phyloP scores from a whole-genome alignment of 2,329 filamentous ascomycete genomes.

The Diplodia intermedia region DNA sequence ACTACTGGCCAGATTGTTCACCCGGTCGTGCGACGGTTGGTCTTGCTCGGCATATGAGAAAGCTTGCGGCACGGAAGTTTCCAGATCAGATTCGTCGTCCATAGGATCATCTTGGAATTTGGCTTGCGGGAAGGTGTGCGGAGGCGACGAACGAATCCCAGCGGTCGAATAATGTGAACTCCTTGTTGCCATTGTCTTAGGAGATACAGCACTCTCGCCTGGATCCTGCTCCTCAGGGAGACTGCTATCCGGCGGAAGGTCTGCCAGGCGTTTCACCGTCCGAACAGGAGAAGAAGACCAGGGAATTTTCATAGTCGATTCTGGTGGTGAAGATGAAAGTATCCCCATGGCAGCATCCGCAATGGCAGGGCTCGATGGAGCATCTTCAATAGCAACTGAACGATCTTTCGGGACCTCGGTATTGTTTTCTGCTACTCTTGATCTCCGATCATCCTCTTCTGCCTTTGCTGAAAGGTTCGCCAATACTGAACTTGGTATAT shows the following conservation, averaged over 20 bases:
- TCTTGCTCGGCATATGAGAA: background rate
- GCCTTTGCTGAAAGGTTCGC: background rate
- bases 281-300: constrained; percentile 7
- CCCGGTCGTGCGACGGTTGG: background rate
- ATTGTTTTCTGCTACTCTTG: background rate
- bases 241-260: constrained; percentile 21
- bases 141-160: constrained; percentile 8
- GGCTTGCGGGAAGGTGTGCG: no score
- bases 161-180: no score
- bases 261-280: background rate
- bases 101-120: background rate
- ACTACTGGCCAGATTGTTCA: background rate
- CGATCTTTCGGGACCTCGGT: background rate
- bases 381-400: no score
- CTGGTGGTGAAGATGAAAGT: background rate
- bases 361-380: background rate
- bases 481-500: constrained; percentile 7
- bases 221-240: background rate
- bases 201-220: background rate
- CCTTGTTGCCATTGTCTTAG: background rate
- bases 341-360: background rate
- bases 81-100: constrained; percentile 16
- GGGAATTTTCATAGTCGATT: background rate
- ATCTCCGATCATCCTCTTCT: background rate
- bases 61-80: constrained; percentile 6